Base-by-base conservation (phyloP, 164 flowering plant genomes). In the Chloranthus sessilifolius region DNA sequence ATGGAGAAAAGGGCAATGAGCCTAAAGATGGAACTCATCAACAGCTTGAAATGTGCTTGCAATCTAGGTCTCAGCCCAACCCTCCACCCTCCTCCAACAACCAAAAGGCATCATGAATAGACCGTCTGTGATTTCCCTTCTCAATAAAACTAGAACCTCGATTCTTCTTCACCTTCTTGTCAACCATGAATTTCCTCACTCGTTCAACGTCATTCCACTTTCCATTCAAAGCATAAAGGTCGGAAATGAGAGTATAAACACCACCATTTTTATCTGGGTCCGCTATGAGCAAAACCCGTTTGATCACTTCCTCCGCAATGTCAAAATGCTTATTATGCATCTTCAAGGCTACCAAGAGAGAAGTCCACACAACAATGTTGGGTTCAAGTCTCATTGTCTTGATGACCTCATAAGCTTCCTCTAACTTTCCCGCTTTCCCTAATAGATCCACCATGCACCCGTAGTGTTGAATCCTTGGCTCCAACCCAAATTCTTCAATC, bases 371-470 rank as follows among this genome's bases (percentile, higher is more conserved):
- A 12, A 75, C 31, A 7, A 70, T 69, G 62, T 85, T 82, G 0
- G 85, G 81, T 33, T 75, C 72, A 29, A 65, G 27, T 46, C 38
- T 65, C 88, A 79, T 86, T 7, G 68, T 53, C 26, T 53, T 66
- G n/a, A 81, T 75, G 4, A 79, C 36, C 45, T 74, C 73, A 28
- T 70, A 72, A 25, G 90, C 85, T 58, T 82, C 86, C 23, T 76
- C 74, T 23, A 86, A 34, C 41, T 52, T 27, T 22, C 90, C 95
- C 2, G 79, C 80, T 55, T 69, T 79, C 10, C 88, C 81, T 39
- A 67, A 58, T 64, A 80, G 36, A 64, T 77, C 75, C n/a, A 80
- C 79, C 79, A 80, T 71, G 77, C 86, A 77, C 1, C 82, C 86
- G 45, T 71, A 78, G 40, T 81, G 83, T 33, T 78, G 81, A 59